A percentile compares a stretch with the other conserved stretches of the same genome.
Conservation (phyloP, 495 filamentous ascomycete species). For the Sordaria brevicollis region DNA sequence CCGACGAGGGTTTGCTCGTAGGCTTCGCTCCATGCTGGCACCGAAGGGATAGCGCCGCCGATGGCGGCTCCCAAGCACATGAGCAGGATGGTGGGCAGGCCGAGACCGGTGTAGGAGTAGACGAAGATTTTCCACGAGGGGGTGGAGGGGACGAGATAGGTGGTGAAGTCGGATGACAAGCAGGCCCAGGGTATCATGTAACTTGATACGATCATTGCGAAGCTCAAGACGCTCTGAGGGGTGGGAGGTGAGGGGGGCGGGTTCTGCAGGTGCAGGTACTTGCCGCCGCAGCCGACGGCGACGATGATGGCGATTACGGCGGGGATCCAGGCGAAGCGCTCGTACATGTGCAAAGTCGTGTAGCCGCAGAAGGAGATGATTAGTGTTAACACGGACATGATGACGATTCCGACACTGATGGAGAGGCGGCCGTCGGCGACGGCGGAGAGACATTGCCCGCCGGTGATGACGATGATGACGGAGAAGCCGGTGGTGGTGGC, state of each 20-base stretch:
- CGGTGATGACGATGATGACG: slow-evolving; percentile 35
- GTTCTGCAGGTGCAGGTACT: slow-evolving; percentile 21
- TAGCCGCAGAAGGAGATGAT: slow-evolving; percentile 51
- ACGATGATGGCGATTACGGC: slow-evolving; percentile 38
- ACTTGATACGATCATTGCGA: slow-evolving; percentile 33
- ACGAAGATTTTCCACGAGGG: slow-evolving; percentile 35
- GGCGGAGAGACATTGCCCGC: slow-evolving; percentile 40
- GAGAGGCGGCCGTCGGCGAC: slow-evolving; percentile 39
- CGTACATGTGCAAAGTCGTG: slow-evolving; percentile 46
- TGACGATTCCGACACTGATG: slow-evolving; percentile 38
- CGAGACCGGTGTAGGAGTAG: slow-evolving; percentile 37
- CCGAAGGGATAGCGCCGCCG: slow-evolving; percentile 30
- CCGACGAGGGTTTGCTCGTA: slow-evolving; percentile 38
- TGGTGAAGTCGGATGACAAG: slow-evolving; percentile 37
- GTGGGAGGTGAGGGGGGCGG: slow-evolving; percentile 15
- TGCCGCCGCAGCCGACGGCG: slow-evolving; percentile 21
- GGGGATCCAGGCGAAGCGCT: slow-evolving; percentile 52
- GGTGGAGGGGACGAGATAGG: slow-evolving; percentile 36
- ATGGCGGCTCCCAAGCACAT: slow-evolving; percentile 48
- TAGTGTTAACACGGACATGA: slow-evolving; percentile 43
- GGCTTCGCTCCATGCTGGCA: slow-evolving; percentile 33
- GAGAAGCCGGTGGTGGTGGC: slow-evolving; percentile 39
- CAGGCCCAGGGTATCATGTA: slow-evolving; percentile 39
- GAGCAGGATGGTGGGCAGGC: slow-evolving; percentile 36
- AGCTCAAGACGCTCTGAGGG: slow-evolving; percentile 22